Conservation (phyloP, 2,329 filamentous ascomycete species). For the Cladosporium sp. region DNA sequence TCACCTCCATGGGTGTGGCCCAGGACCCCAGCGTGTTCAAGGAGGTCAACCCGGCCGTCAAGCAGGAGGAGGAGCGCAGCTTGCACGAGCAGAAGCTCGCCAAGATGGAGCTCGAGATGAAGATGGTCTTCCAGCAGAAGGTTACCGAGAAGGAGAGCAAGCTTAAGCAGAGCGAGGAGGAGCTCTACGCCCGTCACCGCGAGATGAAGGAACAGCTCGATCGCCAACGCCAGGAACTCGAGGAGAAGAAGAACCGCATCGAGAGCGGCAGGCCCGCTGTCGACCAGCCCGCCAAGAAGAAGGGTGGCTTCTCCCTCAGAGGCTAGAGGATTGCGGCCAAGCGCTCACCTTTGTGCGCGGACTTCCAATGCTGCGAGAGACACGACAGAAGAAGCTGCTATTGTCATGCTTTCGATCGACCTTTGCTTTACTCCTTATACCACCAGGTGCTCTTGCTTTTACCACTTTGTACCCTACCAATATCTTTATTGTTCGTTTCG, state of each 20-base stretch:
- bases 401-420: neutral
- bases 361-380: neutral
- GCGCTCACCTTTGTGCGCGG: neutral
- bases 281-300: constrained; percentile 98
- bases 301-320: constrained; percentile 92
- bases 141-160: constrained; percentile 99
- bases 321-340: constrained; percentile 27
- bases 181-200: constrained; percentile 94
- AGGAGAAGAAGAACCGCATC: constrained; percentile 96
- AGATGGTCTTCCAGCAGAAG: constrained; percentile 99
- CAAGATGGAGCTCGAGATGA: constrained; percentile 99
- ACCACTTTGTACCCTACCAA: neutral
- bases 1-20: constrained; percentile 95
- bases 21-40: constrained; percentile 99
- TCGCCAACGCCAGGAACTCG: constrained; percentile 87
- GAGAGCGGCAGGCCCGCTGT: constrained; percentile 85
- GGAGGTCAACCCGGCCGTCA: constrained; percentile 99
- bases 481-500: constrained; percentile 3
- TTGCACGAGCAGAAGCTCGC: constrained; percentile 99
- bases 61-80: constrained; percentile 98
- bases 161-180: constrained; percentile 98
- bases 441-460: constrained; percentile 9
- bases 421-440: constrained; percentile 9
- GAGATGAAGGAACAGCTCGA: constrained; percentile 99
- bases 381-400: neutral